These are phyloP conservation scores for Populus deltoides DNA, from an alignment of 345 rosid species.

Conservation along the genomic window DNA sequence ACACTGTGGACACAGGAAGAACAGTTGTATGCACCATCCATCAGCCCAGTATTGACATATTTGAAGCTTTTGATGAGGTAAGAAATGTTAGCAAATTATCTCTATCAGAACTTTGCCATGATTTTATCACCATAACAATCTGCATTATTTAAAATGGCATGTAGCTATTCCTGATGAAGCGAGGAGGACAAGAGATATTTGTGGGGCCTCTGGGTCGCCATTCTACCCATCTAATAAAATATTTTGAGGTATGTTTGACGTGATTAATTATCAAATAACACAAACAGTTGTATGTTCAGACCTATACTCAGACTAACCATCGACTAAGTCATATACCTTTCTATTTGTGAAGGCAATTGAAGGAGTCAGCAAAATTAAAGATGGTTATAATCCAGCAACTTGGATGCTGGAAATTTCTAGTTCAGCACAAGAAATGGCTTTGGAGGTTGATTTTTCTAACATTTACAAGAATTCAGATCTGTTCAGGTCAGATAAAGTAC, in stretches of 20 bases:
- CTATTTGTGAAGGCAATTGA: slow-evolving; percentile 38
- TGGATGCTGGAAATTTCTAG: slow-evolving; percentile 80
- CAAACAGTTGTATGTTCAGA: background rate
- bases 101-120: background rate
- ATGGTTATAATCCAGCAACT: slow-evolving; percentile 85
- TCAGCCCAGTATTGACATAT: slow-evolving; percentile 91
- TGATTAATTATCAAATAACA: background rate
- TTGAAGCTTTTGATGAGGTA: slow-evolving; percentile 94
- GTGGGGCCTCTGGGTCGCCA: slow-evolving; percentile 74
- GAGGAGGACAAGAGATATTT: slow-evolving; percentile 81
- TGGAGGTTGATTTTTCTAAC: slow-evolving; percentile 60
- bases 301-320: background rate
- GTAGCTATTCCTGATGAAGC: slow-evolving; percentile 65
- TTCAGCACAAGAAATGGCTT: slow-evolving; percentile 54
- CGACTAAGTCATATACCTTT: background rate
- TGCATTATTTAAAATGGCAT: background rate
- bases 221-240: slow-evolving; percentile 55
- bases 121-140: background rate
- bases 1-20: slow-evolving; percentile 90
- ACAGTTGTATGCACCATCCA: slow-evolving; percentile 94
- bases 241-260: slow-evolving; percentile 55
- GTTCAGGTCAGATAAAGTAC: slow-evolving; percentile 35
- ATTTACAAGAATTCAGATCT: slow-evolving; percentile 58
- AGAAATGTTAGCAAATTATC: background rate
- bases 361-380: slow-evolving; percentile 59